phyloP scores from a whole-genome alignment of 257 asterid species.

The Solanum ahanhuiri region DNA sequence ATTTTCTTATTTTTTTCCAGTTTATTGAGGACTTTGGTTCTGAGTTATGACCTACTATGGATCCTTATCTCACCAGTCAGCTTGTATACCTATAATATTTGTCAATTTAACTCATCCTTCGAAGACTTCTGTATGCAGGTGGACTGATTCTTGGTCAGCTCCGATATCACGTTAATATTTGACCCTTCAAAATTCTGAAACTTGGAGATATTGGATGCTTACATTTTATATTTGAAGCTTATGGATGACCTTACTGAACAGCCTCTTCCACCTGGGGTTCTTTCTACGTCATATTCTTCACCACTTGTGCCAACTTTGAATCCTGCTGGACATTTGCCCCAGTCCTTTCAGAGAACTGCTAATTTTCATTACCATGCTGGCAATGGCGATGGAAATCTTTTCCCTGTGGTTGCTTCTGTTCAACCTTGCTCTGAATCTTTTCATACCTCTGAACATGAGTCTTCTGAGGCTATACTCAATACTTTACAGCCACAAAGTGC shows the following conservation, averaged over 20 bases:
- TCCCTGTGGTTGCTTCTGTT: conserved; percentile 26
- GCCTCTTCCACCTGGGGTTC: conserved; percentile 44
- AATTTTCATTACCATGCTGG: background rate
- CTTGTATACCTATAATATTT: background rate
- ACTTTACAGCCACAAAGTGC: conserved; percentile 16
- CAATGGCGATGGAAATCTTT: conserved; percentile 18
- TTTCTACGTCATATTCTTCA: conserved; percentile 17
- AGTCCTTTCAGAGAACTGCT: conserved; percentile 2
- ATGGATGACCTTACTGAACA: conserved; percentile 41
- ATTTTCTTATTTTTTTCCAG: background rate
- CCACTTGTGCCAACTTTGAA: conserved; percentile 11
- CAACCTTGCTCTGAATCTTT: conserved; percentile 3
- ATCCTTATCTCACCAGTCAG: background rate
- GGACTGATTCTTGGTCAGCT: background rate
- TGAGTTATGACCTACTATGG: background rate
- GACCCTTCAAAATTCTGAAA: background rate
- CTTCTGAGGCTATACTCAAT: background rate
- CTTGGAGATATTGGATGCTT: background rate
- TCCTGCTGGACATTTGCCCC: conserved; percentile 11
- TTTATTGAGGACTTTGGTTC: background rate
- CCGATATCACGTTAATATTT: background rate
- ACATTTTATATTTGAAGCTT: conserved; percentile 6
- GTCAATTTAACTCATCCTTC: background rate
- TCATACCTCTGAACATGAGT: conserved; percentile 7
- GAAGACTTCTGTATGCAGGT: background rate